Base-by-base conservation (phyloP, 2,329 filamentous ascomycete species). In the Beauveria scarabaeidicola region DNA sequence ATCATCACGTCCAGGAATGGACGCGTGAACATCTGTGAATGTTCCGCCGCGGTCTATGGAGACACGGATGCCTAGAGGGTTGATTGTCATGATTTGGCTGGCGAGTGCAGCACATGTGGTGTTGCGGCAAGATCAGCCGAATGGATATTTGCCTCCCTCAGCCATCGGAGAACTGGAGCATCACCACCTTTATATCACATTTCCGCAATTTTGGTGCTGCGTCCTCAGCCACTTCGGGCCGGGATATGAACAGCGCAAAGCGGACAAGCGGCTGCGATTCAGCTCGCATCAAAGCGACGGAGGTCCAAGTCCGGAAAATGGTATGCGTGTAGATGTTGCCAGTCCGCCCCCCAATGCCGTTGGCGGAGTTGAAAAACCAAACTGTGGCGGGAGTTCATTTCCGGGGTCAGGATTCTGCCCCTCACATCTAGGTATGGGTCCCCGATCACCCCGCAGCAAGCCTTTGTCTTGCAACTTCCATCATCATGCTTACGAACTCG, bases 11-110 rank as follows among this genome's bases (percentile, higher is more conserved):
- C 84, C 85, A 8, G 79, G 83, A 54, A 86, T 83, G 5, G 84
- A 81, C 63, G 87, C 88, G 61, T 85, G 84, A 21, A 88, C 82
- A 69, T 90, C 87, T 38, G 86, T 89, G 69, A 89, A 89, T 38
- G 86, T 89, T 46, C 71, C 71, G 52, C 71, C 71, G 55, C 71
- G 67, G 54, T 73, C 71, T 44, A 72, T 72, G 47, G 70, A 68
- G 41, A 72, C 69, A 58, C 70, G 69, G 46, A 71, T 66, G 46
- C 65, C 61, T 41, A 66, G 61, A 7, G 66, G 64, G 23, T 65
- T 62, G 58, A 63, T 63, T 5, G 64, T 62, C 65, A 68, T 68
- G 54, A 36, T 62, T 8, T 29, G 25, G 19, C 2, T 29, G 17
- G 9, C 9, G 38, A 3, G 21, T 21, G 21, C 19, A 52, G 50